Evolutionary conservation across 139 green algal genomes (phyloP).

Genomic region (Trebouxia sp.): DNA sequence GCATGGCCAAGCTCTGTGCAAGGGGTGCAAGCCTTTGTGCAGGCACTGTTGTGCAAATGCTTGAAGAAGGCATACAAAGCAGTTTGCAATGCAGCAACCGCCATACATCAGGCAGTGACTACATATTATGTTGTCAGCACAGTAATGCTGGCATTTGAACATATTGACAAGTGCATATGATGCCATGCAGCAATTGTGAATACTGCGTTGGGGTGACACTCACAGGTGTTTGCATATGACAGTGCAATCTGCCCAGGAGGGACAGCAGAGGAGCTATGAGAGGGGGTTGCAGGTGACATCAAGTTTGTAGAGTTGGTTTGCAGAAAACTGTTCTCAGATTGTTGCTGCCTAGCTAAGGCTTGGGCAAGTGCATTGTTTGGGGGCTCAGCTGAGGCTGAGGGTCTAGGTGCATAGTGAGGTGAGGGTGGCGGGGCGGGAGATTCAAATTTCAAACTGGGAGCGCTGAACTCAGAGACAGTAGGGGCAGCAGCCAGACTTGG

Average conservation of each 20-base stretch:
- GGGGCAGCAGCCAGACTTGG: background rate
- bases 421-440: background rate
- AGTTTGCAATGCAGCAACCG: too few relatives aligned
- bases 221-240: background rate
- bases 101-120: too few relatives aligned
- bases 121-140: too few relatives aligned
- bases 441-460: background rate
- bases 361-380: background rate
- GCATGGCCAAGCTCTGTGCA: too few relatives aligned
- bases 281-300: background rate
- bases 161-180: too few relatives aligned
- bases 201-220: background rate
- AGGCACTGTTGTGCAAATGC: too few relatives aligned
- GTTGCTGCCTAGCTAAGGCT: background rate
- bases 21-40: too few relatives aligned
- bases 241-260: background rate
- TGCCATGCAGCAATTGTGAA: too few relatives aligned
- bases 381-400: background rate
- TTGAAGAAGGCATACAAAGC: too few relatives aligned
- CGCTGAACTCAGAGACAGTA: background rate
- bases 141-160: too few relatives aligned
- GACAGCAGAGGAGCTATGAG: background rate
- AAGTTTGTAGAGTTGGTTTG: background rate
- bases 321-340: slow-evolving; percentile 1
- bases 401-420: background rate